phyloP scores from a whole-genome alignment of 129 eudicot genomes.

The Lactuca saligna region DNA sequence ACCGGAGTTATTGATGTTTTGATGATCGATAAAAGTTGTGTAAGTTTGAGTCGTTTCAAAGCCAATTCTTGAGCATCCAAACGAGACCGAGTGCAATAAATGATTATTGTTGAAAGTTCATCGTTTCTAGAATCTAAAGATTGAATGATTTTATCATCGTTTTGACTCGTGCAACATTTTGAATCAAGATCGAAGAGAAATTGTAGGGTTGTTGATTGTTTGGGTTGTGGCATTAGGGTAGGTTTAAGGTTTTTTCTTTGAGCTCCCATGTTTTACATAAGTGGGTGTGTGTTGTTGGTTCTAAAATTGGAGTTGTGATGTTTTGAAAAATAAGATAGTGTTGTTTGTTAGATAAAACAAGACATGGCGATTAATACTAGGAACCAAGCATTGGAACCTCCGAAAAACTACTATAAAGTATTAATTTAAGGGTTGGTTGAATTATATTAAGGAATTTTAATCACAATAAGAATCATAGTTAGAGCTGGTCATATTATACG shows the following conservation, averaged over 20 bases:
- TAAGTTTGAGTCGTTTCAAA: constrained; percentile 58
- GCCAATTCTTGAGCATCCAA: constrained; percentile 50
- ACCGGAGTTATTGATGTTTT: constrained; percentile 41
- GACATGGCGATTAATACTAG: constrained; percentile 28
- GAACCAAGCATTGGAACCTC: constrained; percentile 42
- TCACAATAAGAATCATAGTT: background rate
- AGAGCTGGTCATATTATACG: background rate
- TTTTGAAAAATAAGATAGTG: constrained; percentile 19
- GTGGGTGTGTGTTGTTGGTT: constrained; percentile 1
- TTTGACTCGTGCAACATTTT: background rate
- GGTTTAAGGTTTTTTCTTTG: constrained; percentile 37
- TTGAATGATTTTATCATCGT: background rate
- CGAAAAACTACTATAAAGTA: constrained; percentile 17
- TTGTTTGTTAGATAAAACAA: constrained; percentile 29
- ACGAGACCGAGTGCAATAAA: constrained; percentile 44
- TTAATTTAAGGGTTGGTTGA: background rate
- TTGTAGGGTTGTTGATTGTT: constrained; percentile 44
- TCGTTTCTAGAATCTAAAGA: constrained; percentile 33
- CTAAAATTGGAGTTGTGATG: constrained; percentile 7
- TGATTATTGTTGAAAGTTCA: constrained; percentile 46
- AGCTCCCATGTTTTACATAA: constrained; percentile 40
- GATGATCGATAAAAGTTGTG: constrained; percentile 55
- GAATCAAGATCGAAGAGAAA: constrained; percentile 59
- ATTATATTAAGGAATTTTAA: background rate
- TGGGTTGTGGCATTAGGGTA: constrained; percentile 21